These are phyloP conservation scores for Garcileccinum viscosum DNA, from an alignment of 1,284 basidiomycete species.

Conservation along the genomic window DNA sequence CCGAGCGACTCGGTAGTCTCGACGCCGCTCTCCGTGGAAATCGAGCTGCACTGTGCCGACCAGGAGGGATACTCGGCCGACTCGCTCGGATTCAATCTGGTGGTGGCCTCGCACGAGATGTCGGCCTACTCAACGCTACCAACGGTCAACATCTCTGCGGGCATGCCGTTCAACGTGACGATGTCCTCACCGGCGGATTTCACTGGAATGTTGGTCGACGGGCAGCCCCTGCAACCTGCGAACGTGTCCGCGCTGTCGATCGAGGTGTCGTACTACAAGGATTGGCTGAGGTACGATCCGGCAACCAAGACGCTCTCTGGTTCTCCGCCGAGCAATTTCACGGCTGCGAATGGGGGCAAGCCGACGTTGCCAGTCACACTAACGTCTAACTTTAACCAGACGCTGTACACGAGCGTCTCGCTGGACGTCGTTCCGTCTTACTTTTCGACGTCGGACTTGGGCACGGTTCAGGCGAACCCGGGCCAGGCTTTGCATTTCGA, in stretches of 20 bases:
- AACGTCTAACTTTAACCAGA: conserved; percentile 69
- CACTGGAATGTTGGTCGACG: conserved; percentile 67
- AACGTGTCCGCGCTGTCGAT: conserved; percentile 60
- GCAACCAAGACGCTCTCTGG: conserved; percentile 67
- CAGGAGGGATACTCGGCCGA: conserved; percentile 66
- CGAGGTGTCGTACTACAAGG: conserved; percentile 58
- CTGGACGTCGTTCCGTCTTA: conserved; percentile 72
- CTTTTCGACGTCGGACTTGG: conserved; percentile 65
- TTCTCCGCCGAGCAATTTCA: conserved; percentile 51
- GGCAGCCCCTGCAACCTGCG: conserved; percentile 54
- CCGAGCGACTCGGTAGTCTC: conserved; percentile 52
- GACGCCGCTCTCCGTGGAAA: conserved; percentile 50
- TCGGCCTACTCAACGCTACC: conserved; percentile 55
- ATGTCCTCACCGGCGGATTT: conserved; percentile 66
- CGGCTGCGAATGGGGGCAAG: conserved; percentile 29
- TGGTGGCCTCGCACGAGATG: conserved; percentile 70
- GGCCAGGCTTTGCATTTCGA: conserved; percentile 55
- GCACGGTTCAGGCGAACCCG: conserved; percentile 56
- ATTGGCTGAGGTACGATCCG: conserved; percentile 73
- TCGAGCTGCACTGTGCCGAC: conserved; percentile 71
- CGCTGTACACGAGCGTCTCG: conserved; percentile 63
- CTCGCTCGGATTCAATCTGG: conserved; percentile 58
- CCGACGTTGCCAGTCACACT: conserved; percentile 66
- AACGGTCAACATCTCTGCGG: conserved; percentile 70
- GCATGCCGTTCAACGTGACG: conserved; percentile 60